Conservation (phyloP, 2,329 filamentous ascomycete genomes). For the Trichoderma koningii region DNA sequence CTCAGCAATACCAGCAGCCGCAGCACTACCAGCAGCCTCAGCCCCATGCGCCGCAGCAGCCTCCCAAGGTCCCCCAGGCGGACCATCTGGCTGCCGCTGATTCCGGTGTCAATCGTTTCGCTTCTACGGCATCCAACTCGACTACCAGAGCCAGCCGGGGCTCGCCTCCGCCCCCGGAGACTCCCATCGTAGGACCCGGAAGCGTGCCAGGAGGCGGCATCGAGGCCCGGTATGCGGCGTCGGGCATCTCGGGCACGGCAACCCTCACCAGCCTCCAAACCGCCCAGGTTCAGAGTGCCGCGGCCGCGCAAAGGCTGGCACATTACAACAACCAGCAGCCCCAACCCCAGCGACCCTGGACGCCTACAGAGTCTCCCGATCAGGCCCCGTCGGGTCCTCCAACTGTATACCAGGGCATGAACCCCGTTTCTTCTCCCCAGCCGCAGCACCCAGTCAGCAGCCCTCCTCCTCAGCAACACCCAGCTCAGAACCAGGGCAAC, state of each 20-base stretch:
- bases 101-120: conserved; percentile 61
- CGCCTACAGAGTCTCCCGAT: conserved; percentile 86
- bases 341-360: conserved; percentile 70
- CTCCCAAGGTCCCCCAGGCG: conserved; percentile 30
- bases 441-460: conserved; percentile 47
- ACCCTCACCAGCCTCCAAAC: conserved; percentile 73
- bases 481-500: conserved; percentile 38
- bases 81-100: conserved; percentile 42
- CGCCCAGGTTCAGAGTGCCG: conserved; percentile 68
- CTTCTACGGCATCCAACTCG: conserved; percentile 87
- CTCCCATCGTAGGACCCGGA: conserved; percentile 74
- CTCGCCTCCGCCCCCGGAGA: conserved; percentile 93
- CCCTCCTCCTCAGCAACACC: conserved; percentile 49
- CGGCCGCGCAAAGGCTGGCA: conserved; percentile 76
- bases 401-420: conserved; percentile 85
- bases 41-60: conserved; percentile 11
- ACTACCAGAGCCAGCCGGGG: conserved; percentile 90
- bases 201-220: conserved; percentile 76
- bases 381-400: conserved; percentile 86
- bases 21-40: conserved; percentile 28
- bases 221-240: conserved; percentile 86
- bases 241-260: conserved; percentile 83
- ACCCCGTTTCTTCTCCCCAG: conserved; percentile 61
- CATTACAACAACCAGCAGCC: conserved; percentile 65
- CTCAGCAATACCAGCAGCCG: conserved; percentile 18